A percentile compares a stretch with the other conserved stretches of the same genome.
These are phyloP conservation scores for Lecanicillium sp. DNA, from an alignment of 2,329 filamentous ascomycete species.

Conservation along the genomic window DNA sequence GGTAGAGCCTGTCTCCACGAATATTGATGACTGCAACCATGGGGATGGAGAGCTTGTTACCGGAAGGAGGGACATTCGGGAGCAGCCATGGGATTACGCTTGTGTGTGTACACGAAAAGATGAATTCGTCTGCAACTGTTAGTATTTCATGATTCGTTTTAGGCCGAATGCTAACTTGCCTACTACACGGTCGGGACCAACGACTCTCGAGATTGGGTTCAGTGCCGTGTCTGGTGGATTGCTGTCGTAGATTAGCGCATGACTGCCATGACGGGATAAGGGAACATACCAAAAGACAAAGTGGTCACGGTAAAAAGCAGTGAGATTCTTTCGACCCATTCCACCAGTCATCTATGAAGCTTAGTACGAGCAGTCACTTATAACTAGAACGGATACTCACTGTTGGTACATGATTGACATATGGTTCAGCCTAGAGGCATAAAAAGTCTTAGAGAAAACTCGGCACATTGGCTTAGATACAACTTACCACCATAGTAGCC, in stretches of 20 bases:
- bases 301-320: constrained; percentile 60
- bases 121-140: constrained; percentile 47
- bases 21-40: constrained; percentile 55
- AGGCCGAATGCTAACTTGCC: constrained; percentile 7
- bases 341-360: constrained; percentile 50
- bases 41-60: constrained; percentile 42
- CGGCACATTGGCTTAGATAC: too few relatives aligned
- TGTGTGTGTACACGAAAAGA: constrained; percentile 49
- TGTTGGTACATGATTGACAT: constrained; percentile 68
- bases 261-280: too few relatives aligned
- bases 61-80: constrained; percentile 44
- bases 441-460: neutral
- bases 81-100: constrained; percentile 22
- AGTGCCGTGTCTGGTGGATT: constrained; percentile 59
- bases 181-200: constrained; percentile 61
- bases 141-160: neutral
- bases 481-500: constrained; percentile 60
- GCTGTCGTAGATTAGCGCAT: constrained; percentile 20
- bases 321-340: constrained; percentile 54
- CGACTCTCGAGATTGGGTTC: constrained; percentile 59
- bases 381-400: constrained; percentile 25
- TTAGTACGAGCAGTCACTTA: too few relatives aligned
- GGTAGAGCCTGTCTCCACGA: constrained; percentile 51
- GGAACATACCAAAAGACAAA: constrained; percentile 49
- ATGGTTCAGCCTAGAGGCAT: constrained; percentile 42